A percentile compares a stretch with the other conserved stretches of the same genome.
phyloP scores from a whole-genome alignment of 2,329 filamentous ascomycete species.

The Cryphonectria nitschkei region DNA sequence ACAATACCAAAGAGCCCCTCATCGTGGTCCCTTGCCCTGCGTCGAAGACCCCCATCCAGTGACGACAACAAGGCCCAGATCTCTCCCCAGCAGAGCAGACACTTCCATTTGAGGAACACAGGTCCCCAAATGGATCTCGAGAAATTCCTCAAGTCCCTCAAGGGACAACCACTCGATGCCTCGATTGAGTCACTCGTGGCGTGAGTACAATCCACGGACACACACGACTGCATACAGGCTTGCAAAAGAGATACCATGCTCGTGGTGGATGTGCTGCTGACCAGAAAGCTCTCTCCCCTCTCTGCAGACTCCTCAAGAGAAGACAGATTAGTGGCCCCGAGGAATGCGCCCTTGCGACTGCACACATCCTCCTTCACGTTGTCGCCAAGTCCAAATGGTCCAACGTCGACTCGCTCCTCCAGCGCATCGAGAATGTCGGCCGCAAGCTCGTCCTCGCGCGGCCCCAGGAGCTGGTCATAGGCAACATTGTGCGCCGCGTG shows the following conservation, averaged over 20 bases:
- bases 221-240: background rate
- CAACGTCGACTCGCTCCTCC: slow-evolving; percentile 77
- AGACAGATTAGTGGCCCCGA: slow-evolving; percentile 87
- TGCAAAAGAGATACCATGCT: slow-evolving; percentile 22
- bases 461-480: slow-evolving; percentile 87
- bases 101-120: background rate
- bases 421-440: slow-evolving; percentile 79
- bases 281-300: background rate
- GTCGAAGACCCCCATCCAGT: background rate
- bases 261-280: background rate
- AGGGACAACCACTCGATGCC: slow-evolving; percentile 73
- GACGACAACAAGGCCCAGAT: background rate
- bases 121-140: slow-evolving; percentile 52
- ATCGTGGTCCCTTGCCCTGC: background rate
- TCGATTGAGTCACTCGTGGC: slow-evolving; percentile 84
- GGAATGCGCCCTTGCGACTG: slow-evolving; percentile 88
- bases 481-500: slow-evolving; percentile 90
- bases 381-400: slow-evolving; percentile 80
- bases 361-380: slow-evolving; percentile 83
- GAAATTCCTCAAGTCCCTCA: slow-evolving; percentile 79
- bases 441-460: slow-evolving; percentile 79
- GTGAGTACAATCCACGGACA: slow-evolving; percentile 52
- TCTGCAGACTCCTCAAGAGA: slow-evolving; percentile 77
- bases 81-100: background rate
- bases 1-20: background rate